These are phyloP conservation scores for Marchantia polymorpha DNA, from an alignment of 225 moss, liverwort and hornwort genomes.

Conservation along the genomic window DNA sequence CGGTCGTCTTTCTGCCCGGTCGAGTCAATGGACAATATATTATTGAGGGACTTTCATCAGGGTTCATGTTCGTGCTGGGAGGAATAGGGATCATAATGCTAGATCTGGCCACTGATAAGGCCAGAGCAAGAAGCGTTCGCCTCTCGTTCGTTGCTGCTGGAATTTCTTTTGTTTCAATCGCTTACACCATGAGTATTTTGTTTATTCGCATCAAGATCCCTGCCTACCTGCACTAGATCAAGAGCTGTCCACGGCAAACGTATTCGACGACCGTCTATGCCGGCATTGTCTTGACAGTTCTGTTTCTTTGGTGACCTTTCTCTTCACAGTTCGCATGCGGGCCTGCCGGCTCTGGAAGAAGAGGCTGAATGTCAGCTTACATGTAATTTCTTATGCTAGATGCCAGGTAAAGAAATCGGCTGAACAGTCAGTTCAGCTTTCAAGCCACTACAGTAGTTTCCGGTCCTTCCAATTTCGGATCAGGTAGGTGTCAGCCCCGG, in stretches of 20 bases:
- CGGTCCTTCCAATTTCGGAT: neutral
- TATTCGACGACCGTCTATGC: neutral
- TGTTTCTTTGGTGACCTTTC: neutral
- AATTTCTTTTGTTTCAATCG: slow-evolving; percentile 63
- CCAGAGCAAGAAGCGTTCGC: slow-evolving; percentile 72
- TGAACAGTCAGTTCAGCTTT: neutral
- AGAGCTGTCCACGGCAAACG: neutral
- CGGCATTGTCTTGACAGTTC: neutral
- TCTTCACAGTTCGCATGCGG: neutral
- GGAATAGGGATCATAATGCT: slow-evolving; percentile 84
- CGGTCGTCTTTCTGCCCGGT: slow-evolving; percentile 83
- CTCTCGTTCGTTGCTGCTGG: slow-evolving; percentile 81
- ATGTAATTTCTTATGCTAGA: neutral
- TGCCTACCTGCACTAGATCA: slow-evolving; percentile 58
- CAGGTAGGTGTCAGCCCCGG: slow-evolving; percentile 1
- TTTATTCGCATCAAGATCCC: slow-evolving; percentile 97
- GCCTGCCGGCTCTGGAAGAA: neutral
- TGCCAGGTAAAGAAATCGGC: neutral
- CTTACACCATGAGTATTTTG: slow-evolving; percentile 90
- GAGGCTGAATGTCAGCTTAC: neutral
- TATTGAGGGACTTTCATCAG: slow-evolving; percentile 89
- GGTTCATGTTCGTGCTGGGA: slow-evolving; percentile 95
- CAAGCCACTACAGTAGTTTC: neutral
- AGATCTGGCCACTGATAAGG: slow-evolving; percentile 81
- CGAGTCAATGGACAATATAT: slow-evolving; percentile 97